These are phyloP conservation scores for Penicillium thymicola DNA, from an alignment of 2,329 filamentous ascomycete species.

Conservation along the genomic window DNA sequence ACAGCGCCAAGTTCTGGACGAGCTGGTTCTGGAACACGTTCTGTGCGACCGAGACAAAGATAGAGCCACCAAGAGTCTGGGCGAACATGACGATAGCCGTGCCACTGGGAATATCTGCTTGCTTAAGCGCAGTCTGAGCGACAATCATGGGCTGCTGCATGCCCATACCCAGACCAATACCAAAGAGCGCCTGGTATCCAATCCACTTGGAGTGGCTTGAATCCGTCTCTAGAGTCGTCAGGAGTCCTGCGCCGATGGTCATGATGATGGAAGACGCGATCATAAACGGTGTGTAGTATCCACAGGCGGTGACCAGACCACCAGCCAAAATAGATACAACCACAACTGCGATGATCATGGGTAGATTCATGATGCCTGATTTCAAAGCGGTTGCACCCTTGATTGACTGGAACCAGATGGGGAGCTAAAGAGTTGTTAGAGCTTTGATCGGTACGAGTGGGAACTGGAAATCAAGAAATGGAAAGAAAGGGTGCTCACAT, in stretches of 20 bases:
- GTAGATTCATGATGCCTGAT: slow-evolving; percentile 40
- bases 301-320: slow-evolving; percentile 28
- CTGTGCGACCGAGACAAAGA: slow-evolving; percentile 39
- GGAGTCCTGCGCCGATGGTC: slow-evolving; percentile 35
- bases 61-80: slow-evolving; percentile 37
- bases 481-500: slow-evolving; percentile 27
- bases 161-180: slow-evolving; percentile 36
- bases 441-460: background rate
- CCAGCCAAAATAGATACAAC: slow-evolving; percentile 33
- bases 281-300: slow-evolving; percentile 44
- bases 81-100: slow-evolving; percentile 37
- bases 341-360: slow-evolving; percentile 33
- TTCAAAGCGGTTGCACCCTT: slow-evolving; percentile 33
- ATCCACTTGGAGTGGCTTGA: slow-evolving; percentile 37
- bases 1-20: slow-evolving; percentile 21
- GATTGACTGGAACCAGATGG: slow-evolving; percentile 45
- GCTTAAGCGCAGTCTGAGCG: slow-evolving; percentile 33
- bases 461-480: background rate
- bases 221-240: slow-evolving; percentile 34
- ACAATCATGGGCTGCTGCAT: slow-evolving; percentile 38
- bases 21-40: slow-evolving; percentile 41
- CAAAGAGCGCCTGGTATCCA: slow-evolving; percentile 39
- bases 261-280: slow-evolving; percentile 31
- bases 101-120: slow-evolving; percentile 34
- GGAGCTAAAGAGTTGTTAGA: slow-evolving; percentile 30